These are phyloP conservation scores for Saturnispora halmiae DNA, from an alignment of 805 yeast genomes.

Conservation along the genomic window DNA sequence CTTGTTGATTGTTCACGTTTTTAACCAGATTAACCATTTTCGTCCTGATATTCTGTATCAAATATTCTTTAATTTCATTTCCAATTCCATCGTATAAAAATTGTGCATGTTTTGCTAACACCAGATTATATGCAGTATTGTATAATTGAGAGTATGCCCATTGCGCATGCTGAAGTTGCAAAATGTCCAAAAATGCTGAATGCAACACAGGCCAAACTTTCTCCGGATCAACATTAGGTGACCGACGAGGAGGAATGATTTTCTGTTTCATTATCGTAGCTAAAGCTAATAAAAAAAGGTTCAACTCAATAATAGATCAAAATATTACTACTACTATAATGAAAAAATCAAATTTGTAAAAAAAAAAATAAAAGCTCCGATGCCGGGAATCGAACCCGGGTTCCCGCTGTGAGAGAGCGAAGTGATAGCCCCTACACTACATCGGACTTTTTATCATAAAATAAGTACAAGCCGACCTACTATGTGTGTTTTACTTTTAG, in stretches of 20 bases:
- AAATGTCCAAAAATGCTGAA: conserved; percentile 64
- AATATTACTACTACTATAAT: too few species aligned
- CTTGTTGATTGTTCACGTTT: neutral
- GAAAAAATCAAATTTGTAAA: neutral
- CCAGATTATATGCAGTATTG: conserved; percentile 68
- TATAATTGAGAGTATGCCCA: conserved; percentile 79
- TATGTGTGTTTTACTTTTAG: too few species aligned
- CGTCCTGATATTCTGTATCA: conserved; percentile 27
- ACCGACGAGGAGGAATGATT: conserved; percentile 58
- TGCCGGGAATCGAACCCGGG: conserved; percentile 37
- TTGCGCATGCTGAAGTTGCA: conserved; percentile 58
- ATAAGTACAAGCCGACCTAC: too few species aligned
- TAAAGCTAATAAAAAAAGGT: too few species aligned
- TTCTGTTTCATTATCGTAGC: conserved; percentile 22
- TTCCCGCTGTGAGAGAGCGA: conserved; percentile 34
- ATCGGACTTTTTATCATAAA: conserved; percentile 31
- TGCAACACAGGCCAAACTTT: conserved; percentile 58
- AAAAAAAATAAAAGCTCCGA: conserved; percentile 22
- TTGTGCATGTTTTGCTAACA: conserved; percentile 59
- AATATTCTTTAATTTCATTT: conserved; percentile 37
- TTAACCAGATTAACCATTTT: conserved; percentile 13
- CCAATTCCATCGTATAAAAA: conserved; percentile 55
- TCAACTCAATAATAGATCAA: too few species aligned
- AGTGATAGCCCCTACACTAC: conserved; percentile 35
- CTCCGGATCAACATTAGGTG: conserved; percentile 43